Evolutionary conservation across 352 stramenopile species (phyloP).

Genomic region (Globisporangium megalacanthum): DNA sequence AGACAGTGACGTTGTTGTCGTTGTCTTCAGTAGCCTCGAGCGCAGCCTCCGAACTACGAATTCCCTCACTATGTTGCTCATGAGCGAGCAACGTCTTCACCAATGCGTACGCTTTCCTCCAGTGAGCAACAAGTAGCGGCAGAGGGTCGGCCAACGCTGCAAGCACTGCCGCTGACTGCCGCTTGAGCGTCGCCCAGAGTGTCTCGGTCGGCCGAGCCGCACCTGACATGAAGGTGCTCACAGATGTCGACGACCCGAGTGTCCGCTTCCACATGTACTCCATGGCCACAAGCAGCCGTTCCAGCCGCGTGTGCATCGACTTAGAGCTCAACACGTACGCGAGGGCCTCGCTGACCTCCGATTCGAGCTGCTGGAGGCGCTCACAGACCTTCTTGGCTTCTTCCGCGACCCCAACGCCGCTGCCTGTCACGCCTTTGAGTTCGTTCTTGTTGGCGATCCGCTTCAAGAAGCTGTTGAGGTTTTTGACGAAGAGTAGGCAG

Average conservation of each 20-base stretch:
- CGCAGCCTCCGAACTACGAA: conserved; percentile 1
- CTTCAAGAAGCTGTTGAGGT: conserved; percentile 33
- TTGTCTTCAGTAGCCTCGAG: neutral
- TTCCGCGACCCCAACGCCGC: conserved; percentile 25
- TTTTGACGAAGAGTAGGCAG: conserved; percentile 34
- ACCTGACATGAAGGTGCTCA: conserved; percentile 27
- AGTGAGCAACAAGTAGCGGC: conserved; percentile 12
- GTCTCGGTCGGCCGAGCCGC: conserved; percentile 13
- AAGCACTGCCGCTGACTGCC: conserved; percentile 3
- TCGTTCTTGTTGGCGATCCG: conserved; percentile 40
- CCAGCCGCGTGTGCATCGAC: conserved; percentile 19
- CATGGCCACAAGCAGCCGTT: conserved; percentile 27
- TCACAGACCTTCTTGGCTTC: conserved; percentile 26
- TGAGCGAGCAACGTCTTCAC: neutral
- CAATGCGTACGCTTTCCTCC: conserved; percentile 13
- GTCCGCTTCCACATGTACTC: conserved; percentile 39
- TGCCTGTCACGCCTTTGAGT: conserved; percentile 32
- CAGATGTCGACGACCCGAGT: conserved; percentile 12
- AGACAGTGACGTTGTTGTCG: neutral
- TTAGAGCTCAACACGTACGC: conserved; percentile 16
- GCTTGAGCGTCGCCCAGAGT: conserved; percentile 16
- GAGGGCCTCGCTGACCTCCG: conserved; percentile 12
- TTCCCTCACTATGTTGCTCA: neutral
- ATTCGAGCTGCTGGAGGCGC: conserved; percentile 21
- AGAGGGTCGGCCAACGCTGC: conserved; percentile 11